Evolutionary conservation across 345 rosid species (phyloP), one percentile per base, ranked within the genome.

Genomic region (Combretum micranthum): DNA sequence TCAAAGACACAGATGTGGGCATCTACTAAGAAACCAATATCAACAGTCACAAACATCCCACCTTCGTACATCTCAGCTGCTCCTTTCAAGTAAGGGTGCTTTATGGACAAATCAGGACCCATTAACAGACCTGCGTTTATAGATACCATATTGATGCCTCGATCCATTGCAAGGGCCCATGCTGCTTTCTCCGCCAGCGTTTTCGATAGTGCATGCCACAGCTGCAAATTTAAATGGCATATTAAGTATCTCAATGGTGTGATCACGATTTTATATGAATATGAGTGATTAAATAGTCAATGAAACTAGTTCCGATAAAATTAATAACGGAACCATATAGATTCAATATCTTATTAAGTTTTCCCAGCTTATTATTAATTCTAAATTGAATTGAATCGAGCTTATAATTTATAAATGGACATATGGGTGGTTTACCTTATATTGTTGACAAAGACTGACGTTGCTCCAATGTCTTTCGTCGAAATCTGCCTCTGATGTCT

Each of bases 151-250:
- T 59, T 72, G 5, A 85, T 66, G 3, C 73, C 84, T 39, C 92
- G 67, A 57, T 85, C 92, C 92, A 85, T 85, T 16, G 92, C 92
- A 44, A 85, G 62, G 0, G 92, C 88, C 92, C 92, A 85, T 4
- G 92, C 83, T 12, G 88, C 64, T 66, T 76, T 82, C 86, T 85
- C 92, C 2, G 88, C 76, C 15, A 75, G 53, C 1, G 92, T 74
- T 67, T 85, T 85, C 1, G 92, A 82, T 22, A 85, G 47, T 0
- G 75, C 88, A 14, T 85, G 80, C 92, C 92, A 82, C 22, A 85
- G 53, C 91, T 84, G 83, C 10, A 13, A 15, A 15, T 16, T 54
- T 53, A 19, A 20, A 11, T 9, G 11, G n/a, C n/a, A n/a, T n/a
- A n/a, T n/a, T n/a, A n/a, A n/a, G n/a, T n/a, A n/a, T n/a, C n/a